A percentile compares a stretch with the other conserved stretches of the same genome.
phyloP scores from a whole-genome alignment of 2,329 filamentous ascomycete genomes.

The Colletotrichum siamense region DNA sequence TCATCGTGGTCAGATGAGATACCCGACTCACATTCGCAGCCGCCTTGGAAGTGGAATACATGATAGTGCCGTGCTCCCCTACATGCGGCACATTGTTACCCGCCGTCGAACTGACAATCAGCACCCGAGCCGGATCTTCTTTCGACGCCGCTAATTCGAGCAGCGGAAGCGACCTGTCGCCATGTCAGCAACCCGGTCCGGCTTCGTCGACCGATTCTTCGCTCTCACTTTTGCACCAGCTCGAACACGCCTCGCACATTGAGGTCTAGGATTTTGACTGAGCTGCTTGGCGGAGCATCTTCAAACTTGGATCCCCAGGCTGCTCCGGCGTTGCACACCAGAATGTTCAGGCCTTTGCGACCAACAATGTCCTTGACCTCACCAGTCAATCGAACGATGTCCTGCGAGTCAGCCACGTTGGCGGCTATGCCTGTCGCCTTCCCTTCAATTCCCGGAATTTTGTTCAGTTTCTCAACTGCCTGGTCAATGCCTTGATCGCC shows the following conservation, averaged over 20 bases:
- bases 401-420: constrained; percentile 65
- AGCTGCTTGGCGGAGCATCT: constrained; percentile 63
- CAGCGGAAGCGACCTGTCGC: constrained; percentile 36
- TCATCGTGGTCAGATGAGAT: not conserved
- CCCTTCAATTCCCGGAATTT: constrained; percentile 61
- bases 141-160: constrained; percentile 47
- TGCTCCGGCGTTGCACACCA: constrained; percentile 75
- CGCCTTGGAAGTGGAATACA: constrained; percentile 73
- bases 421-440: constrained; percentile 69
- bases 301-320: constrained; percentile 75
- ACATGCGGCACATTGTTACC: constrained; percentile 66
- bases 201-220: not conserved
- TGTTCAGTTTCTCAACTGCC: constrained; percentile 70
- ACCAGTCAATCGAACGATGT: constrained; percentile 65
- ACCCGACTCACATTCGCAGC: constrained; percentile 50
- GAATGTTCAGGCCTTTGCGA: constrained; percentile 65
- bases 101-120: constrained; percentile 71
- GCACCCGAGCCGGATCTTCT: constrained; percentile 63
- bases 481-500: constrained; percentile 62
- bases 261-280: constrained; percentile 71
- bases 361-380: constrained; percentile 61
- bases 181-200: not conserved
- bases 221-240: constrained; percentile 62
- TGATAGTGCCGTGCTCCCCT: constrained; percentile 66
- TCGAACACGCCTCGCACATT: constrained; percentile 77